phyloP scores from a whole-genome alignment of 2,329 filamentous ascomycete species.

The Cordyceps farinosa region DNA sequence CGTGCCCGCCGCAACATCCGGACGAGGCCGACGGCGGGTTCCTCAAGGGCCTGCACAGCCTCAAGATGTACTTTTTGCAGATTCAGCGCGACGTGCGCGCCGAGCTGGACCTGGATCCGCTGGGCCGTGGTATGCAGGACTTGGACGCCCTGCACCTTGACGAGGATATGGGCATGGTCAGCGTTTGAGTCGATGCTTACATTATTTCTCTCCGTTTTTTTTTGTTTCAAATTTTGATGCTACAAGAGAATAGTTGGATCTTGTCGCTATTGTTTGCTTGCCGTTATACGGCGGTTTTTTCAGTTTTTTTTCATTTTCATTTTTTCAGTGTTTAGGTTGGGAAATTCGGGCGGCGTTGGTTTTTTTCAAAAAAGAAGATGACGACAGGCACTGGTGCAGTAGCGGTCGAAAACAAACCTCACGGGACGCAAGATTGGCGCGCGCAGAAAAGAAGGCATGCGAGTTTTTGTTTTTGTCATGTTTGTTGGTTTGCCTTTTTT shows the following conservation, averaged over 20 bases:
- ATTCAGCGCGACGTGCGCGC: slow-evolving; percentile 74
- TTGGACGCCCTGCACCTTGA: slow-evolving; percentile 27
- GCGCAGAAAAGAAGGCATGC: neutral
- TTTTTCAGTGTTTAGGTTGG: slow-evolving; percentile 14
- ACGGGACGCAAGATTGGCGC: neutral
- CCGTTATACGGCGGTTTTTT: slow-evolving; percentile 11
- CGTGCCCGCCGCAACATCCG: slow-evolving; percentile 79
- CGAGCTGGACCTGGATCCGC: slow-evolving; percentile 46
- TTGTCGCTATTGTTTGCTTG: slow-evolving; percentile 18
- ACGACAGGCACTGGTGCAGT: neutral
- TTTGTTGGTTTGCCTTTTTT: neutral
- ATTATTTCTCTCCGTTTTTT: neutral
- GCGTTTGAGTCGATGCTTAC: slow-evolving; percentile 25
- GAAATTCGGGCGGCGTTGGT: neutral
- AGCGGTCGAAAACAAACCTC: neutral
- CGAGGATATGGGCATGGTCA: slow-evolving; percentile 33
- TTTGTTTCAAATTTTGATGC: too few relatives aligned
- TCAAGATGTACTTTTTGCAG: slow-evolving; percentile 79
- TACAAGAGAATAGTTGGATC: neutral
- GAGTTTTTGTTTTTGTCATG: neutral
- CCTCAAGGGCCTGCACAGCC: slow-evolving; percentile 73
- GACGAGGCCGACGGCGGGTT: slow-evolving; percentile 84
- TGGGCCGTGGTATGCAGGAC: slow-evolving; percentile 28
- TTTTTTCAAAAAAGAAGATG: neutral
- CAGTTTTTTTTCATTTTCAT: slow-evolving; percentile 8